phyloP scores from a whole-genome alignment of 2,329 filamentous ascomycete genomes.

The Rasamsonia emersonii region DNA sequence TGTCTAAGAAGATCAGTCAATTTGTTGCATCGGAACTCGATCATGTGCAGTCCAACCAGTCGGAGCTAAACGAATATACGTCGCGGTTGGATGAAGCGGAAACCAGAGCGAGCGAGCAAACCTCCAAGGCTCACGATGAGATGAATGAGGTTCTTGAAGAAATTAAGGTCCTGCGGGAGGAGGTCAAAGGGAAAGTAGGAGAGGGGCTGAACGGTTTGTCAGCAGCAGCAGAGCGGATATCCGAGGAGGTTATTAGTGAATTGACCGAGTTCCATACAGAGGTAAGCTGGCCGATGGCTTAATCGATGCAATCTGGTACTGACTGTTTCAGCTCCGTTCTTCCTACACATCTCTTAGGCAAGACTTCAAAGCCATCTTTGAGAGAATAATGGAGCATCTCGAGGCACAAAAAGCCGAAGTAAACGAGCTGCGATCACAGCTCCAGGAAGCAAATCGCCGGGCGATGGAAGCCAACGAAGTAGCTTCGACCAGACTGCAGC shows the following conservation, averaged over 20 bases:
- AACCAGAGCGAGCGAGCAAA: conserved; percentile 50
- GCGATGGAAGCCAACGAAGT: conserved; percentile 60
- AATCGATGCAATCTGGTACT: conserved; percentile 6
- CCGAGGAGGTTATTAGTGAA: conserved; percentile 79
- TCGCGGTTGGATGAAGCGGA: conserved; percentile 60
- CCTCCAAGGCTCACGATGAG: conserved; percentile 57
- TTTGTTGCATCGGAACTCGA: conserved; percentile 70
- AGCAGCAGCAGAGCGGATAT: conserved; percentile 76
- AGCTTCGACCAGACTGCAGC: conserved; percentile 58
- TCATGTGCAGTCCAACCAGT: conserved; percentile 61
- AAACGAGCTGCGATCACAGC: conserved; percentile 60
- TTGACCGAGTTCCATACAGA: conserved; percentile 73
- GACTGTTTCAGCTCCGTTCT: conserved; percentile 54
- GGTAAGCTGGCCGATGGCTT: conserved; percentile 25
- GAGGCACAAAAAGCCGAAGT: conserved; percentile 69
- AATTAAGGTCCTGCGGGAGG: conserved; percentile 80
- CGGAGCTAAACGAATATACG: conserved; percentile 62
- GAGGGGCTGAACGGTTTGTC: conserved; percentile 78
- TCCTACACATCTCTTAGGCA: conserved; percentile 78
- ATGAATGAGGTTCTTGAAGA: conserved; percentile 90
- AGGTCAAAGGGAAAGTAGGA: conserved; percentile 77
- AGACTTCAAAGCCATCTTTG: conserved; percentile 80
- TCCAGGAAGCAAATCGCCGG: conserved; percentile 60
- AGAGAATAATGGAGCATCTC: conserved; percentile 67
- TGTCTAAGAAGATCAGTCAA: conserved; percentile 63